Conservation (phyloP, 768 basidiomycete genomes). For the Tubosaeta sp. region DNA sequence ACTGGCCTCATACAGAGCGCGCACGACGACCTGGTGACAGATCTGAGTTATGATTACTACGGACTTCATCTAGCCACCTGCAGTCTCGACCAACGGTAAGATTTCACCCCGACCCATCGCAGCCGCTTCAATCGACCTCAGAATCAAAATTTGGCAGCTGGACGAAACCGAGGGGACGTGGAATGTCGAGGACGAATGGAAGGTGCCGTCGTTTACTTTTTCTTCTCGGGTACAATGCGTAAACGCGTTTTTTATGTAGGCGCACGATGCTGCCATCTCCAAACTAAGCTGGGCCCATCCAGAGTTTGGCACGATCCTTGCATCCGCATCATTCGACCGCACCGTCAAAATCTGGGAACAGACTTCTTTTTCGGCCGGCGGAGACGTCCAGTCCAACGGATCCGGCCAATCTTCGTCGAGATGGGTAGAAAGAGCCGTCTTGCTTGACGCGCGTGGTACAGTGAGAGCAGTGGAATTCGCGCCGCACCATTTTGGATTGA, state of each 20-base stretch:
- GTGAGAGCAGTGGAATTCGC: constrained; percentile 85
- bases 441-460: constrained; percentile 83
- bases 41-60: constrained; percentile 88
- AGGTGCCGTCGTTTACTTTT: constrained; percentile 43
- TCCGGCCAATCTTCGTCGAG: constrained; percentile 34
- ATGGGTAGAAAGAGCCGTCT: constrained; percentile 71
- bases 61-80: constrained; percentile 78
- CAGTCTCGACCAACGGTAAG: constrained; percentile 75
- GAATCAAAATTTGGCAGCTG: constrained; percentile 83
- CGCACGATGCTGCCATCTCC: constrained; percentile 90
- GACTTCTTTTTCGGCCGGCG: constrained; percentile 30
- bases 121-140: constrained; percentile 12
- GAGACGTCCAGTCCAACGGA: constrained; percentile 25
- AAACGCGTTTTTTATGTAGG: constrained; percentile 43
- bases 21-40: constrained; percentile 78
- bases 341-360: constrained; percentile 94
- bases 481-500: constrained; percentile 83
- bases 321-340: constrained; percentile 85
- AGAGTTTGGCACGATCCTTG: constrained; percentile 83
- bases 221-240: not conserved
- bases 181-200: constrained; percentile 87
- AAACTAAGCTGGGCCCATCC: constrained; percentile 89
- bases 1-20: constrained; percentile 75
- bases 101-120: constrained; percentile 1
- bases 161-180: constrained; percentile 71